Conservation (phyloP, 2,329 filamentous ascomycete species). For the Monilinia fructicola region DNA sequence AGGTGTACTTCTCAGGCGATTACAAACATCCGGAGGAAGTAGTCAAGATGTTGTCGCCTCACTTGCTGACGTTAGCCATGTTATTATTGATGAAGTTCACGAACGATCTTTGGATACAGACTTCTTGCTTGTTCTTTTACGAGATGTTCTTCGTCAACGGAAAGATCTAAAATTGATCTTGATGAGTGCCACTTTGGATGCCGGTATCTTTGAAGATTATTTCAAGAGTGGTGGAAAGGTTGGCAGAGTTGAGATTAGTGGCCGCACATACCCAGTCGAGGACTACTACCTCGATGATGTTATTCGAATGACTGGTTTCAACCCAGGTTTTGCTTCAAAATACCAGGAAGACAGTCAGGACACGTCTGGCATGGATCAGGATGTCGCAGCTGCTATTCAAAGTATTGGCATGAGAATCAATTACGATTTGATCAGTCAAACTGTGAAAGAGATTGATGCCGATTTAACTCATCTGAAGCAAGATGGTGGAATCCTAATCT, state of each 20-base stretch:
- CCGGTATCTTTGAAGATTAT: slow-evolving; percentile 79
- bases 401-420: slow-evolving; percentile 82
- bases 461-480: slow-evolving; percentile 64
- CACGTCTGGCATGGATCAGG: slow-evolving; percentile 50
- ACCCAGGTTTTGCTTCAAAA: slow-evolving; percentile 44
- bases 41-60: slow-evolving; percentile 78
- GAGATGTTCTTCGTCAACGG: slow-evolving; percentile 72
- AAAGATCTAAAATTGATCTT: slow-evolving; percentile 85
- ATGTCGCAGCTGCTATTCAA: slow-evolving; percentile 69
- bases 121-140: slow-evolving; percentile 83
- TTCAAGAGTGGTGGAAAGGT: slow-evolving; percentile 72
- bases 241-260: slow-evolving; percentile 80
- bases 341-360: slow-evolving; percentile 47
- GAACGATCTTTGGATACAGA: slow-evolving; percentile 94
- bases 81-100: slow-evolving; percentile 96
- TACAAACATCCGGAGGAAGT: slow-evolving; percentile 85
- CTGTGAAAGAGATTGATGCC: slow-evolving; percentile 77
- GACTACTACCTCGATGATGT: slow-evolving; percentile 91
- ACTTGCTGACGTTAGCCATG: slow-evolving; percentile 85
- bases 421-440: slow-evolving; percentile 80
- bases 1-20: slow-evolving; percentile 81
- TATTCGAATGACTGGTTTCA: slow-evolving; percentile 74
- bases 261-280: slow-evolving; percentile 84
- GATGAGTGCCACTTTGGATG: slow-evolving; percentile 96
- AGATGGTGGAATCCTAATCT: slow-evolving; percentile 89